Evolutionary conservation across 331 rosid genomes (phyloP).

Genomic region (Malus hybrid): DNA sequence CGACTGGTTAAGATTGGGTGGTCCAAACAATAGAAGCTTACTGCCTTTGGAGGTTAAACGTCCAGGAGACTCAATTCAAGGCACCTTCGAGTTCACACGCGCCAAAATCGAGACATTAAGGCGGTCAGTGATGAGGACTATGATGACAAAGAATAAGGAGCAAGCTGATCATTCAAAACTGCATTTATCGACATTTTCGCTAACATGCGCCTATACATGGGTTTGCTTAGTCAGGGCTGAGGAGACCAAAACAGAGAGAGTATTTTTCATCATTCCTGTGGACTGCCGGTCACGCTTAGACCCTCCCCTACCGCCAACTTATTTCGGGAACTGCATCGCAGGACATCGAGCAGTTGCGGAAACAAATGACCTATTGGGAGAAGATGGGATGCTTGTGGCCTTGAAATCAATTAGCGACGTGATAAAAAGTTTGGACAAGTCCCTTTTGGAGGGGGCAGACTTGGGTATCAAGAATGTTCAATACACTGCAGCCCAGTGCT

Average conservation of each 20-base stretch:
- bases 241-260: not conserved
- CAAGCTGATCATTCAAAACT: not conserved
- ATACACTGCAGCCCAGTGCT: not conserved
- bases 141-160: conserved; percentile 2
- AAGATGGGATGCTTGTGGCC: not conserved
- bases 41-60: not conserved
- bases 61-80: conserved; percentile 20
- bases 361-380: not conserved
- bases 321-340: conserved; percentile 21
- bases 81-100: conserved; percentile 19
- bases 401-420: not conserved
- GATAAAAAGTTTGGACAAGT: conserved; percentile 13
- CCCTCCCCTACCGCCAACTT: conserved; percentile 17
- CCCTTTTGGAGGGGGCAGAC: conserved; percentile 7
- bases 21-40: conserved; percentile 4
- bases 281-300: conserved; percentile 13
- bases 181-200: not conserved
- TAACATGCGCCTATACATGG: conserved; percentile 6
- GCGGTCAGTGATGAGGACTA: conserved; percentile 1
- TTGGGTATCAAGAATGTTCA: not conserved
- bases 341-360: not conserved
- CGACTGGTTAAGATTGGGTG: not conserved
- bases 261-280: not conserved
- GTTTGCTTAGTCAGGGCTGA: not conserved
- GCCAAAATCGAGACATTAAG: conserved; percentile 20